These are phyloP conservation scores for Leptomonas seymouri DNA, from an alignment of 208 protist genomes.

Conservation along the genomic window DNA sequence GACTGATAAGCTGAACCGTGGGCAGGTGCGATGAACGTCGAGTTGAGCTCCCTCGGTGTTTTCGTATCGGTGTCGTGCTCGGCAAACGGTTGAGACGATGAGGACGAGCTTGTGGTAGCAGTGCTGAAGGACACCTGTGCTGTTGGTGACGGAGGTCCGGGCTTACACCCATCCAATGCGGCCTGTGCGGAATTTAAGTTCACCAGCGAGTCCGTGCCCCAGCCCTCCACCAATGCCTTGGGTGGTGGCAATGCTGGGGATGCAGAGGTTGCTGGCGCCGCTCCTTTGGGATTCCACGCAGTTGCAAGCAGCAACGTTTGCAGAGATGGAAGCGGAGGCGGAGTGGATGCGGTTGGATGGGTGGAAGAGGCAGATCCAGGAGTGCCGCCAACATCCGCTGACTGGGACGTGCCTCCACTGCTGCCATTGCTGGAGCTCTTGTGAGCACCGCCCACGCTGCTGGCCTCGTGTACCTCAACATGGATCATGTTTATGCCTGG, in stretches of 20 bases:
- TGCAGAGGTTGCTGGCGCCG: background rate
- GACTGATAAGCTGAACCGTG: background rate
- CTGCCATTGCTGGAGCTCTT: constrained; percentile 5
- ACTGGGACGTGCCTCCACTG: background rate
- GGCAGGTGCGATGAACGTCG: background rate
- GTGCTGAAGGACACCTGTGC: background rate
- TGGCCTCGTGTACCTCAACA: background rate
- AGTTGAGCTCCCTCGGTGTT: background rate
- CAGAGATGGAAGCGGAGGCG: background rate
- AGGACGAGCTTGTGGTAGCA: background rate
- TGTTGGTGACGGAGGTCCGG: background rate
- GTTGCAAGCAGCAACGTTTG: too few relatives aligned
- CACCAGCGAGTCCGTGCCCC: too few relatives aligned
- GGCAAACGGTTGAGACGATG: background rate
- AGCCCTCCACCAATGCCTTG: too few relatives aligned
- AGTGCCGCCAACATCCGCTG: background rate
- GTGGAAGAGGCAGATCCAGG: background rate
- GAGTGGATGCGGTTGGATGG: background rate
- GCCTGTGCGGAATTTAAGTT: too few relatives aligned
- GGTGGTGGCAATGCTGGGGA: too few relatives aligned
- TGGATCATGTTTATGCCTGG: background rate
- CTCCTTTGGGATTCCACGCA: background rate
- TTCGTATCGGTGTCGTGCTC: background rate
- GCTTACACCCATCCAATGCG: too few relatives aligned
- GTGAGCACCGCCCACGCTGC: background rate